phyloP scores from a whole-genome alignment of 2,329 filamentous ascomycete genomes.

The Acephala macrosclerotiorum region DNA sequence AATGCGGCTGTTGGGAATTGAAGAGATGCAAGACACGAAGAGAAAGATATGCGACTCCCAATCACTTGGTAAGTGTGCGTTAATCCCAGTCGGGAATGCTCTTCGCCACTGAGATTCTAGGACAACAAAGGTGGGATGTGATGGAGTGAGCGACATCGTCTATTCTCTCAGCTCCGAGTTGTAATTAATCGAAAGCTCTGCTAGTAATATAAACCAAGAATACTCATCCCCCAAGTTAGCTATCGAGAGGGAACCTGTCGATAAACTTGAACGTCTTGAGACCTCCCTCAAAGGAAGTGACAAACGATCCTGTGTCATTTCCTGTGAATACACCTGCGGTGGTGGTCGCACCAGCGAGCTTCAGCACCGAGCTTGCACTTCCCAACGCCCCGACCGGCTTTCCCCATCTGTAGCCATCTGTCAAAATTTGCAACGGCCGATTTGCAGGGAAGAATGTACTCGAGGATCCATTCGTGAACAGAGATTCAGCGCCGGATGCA shows the following conservation, averaged over 20 bases:
- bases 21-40: neutral
- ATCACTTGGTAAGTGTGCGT: neutral
- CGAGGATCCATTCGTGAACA: slow-evolving; percentile 52
- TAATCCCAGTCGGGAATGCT: too few relatives aligned
- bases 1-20: too few relatives aligned
- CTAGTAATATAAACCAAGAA: neutral
- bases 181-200: neutral
- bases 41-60: neutral
- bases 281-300: slow-evolving; percentile 60
- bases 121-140: too few relatives aligned
- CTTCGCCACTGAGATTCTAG: too few relatives aligned
- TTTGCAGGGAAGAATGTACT: slow-evolving; percentile 69
- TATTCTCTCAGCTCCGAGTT: too few relatives aligned
- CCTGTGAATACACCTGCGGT: slow-evolving; percentile 51
- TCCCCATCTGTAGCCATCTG: slow-evolving; percentile 70
- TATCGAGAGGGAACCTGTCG: slow-evolving; percentile 1
- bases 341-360: slow-evolving; percentile 44
- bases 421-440: slow-evolving; percentile 68
- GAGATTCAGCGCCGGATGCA: slow-evolving; percentile 56
- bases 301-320: slow-evolving; percentile 47
- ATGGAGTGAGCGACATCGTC: too few relatives aligned
- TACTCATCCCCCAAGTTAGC: neutral
- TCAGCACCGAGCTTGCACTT: slow-evolving; percentile 40
- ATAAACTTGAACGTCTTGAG: slow-evolving; percentile 71
- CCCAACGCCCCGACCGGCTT: slow-evolving; percentile 73